Conservation (phyloP, 345 rosid genomes). For the Leavenworthia alabamica region DNA sequence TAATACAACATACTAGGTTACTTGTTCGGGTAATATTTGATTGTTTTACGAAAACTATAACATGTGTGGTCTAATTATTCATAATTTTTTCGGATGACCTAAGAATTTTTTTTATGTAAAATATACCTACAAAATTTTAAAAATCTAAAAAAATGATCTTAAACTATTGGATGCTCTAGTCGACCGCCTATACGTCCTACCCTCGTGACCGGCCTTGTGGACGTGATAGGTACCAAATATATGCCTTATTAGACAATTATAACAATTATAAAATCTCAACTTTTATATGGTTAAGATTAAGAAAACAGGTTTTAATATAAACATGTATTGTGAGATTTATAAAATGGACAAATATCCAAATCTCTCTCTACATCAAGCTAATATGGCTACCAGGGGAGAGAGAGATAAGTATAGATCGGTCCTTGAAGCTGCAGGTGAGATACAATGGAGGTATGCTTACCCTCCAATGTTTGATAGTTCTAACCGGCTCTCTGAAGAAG, state of each 20-base stretch:
- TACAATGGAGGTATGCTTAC: constrained; percentile 57
- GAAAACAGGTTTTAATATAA: background rate
- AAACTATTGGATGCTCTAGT: too few species aligned
- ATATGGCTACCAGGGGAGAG: constrained; percentile 29
- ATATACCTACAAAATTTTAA: too few species aligned
- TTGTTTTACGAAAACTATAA: background rate
- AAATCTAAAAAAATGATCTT: too few species aligned
- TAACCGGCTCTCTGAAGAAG: constrained; percentile 63
- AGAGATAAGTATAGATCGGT: constrained; percentile 60
- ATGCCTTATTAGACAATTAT: too few species aligned
- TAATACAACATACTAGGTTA: too few species aligned
- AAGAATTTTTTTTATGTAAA: too few species aligned
- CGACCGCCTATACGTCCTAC: too few species aligned
- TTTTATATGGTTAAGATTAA: background rate
- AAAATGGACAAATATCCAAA: constrained; percentile 1
- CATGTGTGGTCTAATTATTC: too few species aligned
- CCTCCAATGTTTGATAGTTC: constrained; percentile 51
- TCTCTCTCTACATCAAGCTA: constrained; percentile 10
- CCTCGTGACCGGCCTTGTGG: too few species aligned
- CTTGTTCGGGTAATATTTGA: too few species aligned
- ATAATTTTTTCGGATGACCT: too few species aligned
- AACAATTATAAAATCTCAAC: constrained; percentile 21
- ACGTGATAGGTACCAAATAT: too few species aligned
- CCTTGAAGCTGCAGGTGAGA: constrained; percentile 34
- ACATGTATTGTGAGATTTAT: constrained; percentile 8